phyloP scores from a whole-genome alignment of 2,329 filamentous ascomycete genomes.

The Blastomyces gilchristii region DNA sequence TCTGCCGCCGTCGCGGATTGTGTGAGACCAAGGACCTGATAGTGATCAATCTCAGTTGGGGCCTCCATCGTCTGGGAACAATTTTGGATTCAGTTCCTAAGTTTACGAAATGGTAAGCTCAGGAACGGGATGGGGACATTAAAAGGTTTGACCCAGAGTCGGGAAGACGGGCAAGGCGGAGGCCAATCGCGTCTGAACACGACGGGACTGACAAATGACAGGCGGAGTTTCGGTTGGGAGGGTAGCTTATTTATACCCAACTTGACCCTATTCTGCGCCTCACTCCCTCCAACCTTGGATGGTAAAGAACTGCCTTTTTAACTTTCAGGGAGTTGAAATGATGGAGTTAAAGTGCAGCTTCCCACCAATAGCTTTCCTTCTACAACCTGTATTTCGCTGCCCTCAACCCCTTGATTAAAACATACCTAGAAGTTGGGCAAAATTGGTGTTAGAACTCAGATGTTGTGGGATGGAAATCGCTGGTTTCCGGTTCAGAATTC shows the following conservation, averaged over 20 bases:
- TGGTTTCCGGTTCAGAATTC: not conserved
- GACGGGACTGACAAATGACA: not conserved
- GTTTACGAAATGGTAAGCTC: not conserved
- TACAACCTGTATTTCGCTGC: not conserved
- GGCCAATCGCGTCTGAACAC: constrained; percentile 4
- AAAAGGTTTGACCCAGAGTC: not conserved
- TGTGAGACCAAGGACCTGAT: constrained; percentile 12
- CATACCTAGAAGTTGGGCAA: not conserved
- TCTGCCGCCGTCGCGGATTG: constrained; percentile 10
- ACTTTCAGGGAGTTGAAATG: not conserved
- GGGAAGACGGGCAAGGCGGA: not conserved
- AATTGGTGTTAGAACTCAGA: not conserved
- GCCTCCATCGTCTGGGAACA: constrained; percentile 4
- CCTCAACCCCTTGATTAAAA: not conserved
- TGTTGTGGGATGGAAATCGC: not conserved
- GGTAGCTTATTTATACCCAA: constrained; percentile 4
- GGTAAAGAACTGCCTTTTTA: not conserved
- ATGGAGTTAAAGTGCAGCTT: not conserved
- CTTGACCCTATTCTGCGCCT: not conserved
- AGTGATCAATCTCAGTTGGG: constrained; percentile 10
- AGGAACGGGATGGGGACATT: constrained; percentile 6
- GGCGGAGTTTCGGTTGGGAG: not conserved
- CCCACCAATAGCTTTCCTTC: not conserved
- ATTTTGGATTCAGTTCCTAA: constrained; percentile 1
- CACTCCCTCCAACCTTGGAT: not conserved